These are phyloP conservation scores for Sabuloglossum arenarium DNA, from an alignment of 495 filamentous ascomycete species.

Conservation along the genomic window DNA sequence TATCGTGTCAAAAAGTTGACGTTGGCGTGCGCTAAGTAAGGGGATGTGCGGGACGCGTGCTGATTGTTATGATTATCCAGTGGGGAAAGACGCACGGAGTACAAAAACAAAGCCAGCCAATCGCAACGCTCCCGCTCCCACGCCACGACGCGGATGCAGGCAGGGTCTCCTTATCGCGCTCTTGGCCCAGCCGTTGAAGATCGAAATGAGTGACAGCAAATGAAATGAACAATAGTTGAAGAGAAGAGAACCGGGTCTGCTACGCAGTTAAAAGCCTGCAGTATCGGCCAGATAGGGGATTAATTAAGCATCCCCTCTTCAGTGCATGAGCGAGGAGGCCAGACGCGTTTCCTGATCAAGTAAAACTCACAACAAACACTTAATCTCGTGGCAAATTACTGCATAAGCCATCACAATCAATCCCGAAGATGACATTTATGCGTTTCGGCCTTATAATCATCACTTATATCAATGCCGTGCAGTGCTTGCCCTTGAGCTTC, in stretches of 20 bases:
- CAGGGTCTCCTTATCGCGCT: neutral
- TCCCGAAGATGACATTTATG: neutral
- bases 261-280: no score
- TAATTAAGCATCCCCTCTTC: neutral
- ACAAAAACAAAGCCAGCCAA: neutral
- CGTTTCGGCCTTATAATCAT: no score
- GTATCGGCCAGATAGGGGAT: neutral
- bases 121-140: neutral
- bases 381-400: conserved; percentile 1
- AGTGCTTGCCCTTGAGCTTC: no score
- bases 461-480: no score
- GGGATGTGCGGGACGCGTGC: neutral
- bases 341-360: neutral
- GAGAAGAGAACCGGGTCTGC: neutral
- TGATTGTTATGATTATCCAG: neutral
- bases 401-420: neutral
- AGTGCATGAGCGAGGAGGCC: neutral
- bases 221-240: neutral
- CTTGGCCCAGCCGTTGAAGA: neutral
- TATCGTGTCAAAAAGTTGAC: neutral
- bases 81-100: neutral
- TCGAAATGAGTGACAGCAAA: neutral
- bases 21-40: neutral
- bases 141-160: neutral
- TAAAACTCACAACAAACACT: neutral